Evolutionary conservation across 257 asterid species (phyloP), one percentile per base, ranked within the genome.

Genomic region (Leonotis leonurus): DNA sequence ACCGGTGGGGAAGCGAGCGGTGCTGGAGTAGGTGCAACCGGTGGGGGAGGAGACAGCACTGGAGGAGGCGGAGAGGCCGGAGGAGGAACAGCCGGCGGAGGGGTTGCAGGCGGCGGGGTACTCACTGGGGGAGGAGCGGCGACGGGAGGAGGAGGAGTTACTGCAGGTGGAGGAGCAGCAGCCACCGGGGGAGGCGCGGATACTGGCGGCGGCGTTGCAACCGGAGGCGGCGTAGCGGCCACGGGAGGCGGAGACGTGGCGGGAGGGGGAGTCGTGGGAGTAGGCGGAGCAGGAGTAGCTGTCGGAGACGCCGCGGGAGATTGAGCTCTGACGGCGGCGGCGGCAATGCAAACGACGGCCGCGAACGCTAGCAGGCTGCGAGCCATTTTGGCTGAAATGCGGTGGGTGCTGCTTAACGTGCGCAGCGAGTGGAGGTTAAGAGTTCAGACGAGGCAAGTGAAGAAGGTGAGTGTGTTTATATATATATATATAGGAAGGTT

Each of bases 281-380:
- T 51, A 0, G 84, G 81, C 4, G 85, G 80, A 14, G 84, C 68
- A 1, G 85, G 85, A 4, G 81, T 54, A 3, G 89, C 1, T 0
- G 75, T 61, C 0, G 95, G 92, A 2, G 92, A 62, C 60, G 60
- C 54, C 0, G 88, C 67, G 56, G 96, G 95, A 41, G 85, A 70
- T 70, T 89, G 96, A 0, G 73, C 95, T 0, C 48, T 51, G 55
- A 82, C 96, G 39, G 75, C 80, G 65, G 87, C 80, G 50, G 73
- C 43, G 62, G 56, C 45, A 53, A 86, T 53, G 87, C 87, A 83
- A 75, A 89, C 61, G 44, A 80, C 35, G 4, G 81, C 92, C 3
- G 68, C 25, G 61, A 71, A 51, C 14, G 73, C 11, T 16, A 53
- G 70, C 1, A 56, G 53, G 17, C 17, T 73, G 8, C 12, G 60